Evolutionary conservation across 1,139 yeast species (phyloP).

Genomic region (Geotrichum cucujoidarum): DNA sequence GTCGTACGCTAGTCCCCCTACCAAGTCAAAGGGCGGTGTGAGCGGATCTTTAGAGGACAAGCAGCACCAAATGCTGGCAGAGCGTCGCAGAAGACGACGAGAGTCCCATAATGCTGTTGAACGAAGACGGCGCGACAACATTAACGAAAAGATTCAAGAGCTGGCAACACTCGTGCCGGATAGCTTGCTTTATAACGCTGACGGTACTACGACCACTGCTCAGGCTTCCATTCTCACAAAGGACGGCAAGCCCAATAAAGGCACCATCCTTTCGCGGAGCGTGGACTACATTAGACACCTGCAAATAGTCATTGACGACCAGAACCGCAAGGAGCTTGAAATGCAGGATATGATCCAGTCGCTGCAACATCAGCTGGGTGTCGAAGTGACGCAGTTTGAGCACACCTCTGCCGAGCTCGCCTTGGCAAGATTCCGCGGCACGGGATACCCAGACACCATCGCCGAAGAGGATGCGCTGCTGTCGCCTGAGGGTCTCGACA

Average conservation of each 20-base stretch:
- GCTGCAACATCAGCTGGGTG: constrained; percentile 44
- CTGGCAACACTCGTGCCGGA: constrained; percentile 64
- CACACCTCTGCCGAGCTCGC: constrained; percentile 80
- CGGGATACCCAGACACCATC: constrained; percentile 2
- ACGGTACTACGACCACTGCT: neutral
- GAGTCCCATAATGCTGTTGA: constrained; percentile 46
- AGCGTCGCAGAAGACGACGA: constrained; percentile 42
- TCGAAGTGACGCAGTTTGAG: constrained; percentile 47
- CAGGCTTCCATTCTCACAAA: constrained; percentile 48
- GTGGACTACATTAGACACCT: constrained; percentile 76
- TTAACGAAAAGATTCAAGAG: constrained; percentile 85
- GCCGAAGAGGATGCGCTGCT: constrained; percentile 30
- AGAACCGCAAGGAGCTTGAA: constrained; percentile 72
- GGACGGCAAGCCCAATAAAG: constrained; percentile 91
- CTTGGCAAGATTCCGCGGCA: constrained; percentile 50
- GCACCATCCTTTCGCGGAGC: constrained; percentile 77
- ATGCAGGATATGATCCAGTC: constrained; percentile 56
- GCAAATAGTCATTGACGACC: constrained; percentile 54
- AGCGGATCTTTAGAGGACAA: constrained; percentile 12
- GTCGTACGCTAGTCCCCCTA: constrained; percentile 14
- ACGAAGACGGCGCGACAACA: constrained; percentile 77
- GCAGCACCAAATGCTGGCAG: constrained; percentile 23
- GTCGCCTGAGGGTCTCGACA: constrained; percentile 16
- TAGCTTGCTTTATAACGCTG: constrained; percentile 44
- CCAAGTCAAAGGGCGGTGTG: constrained; percentile 10